Percentiles rank a stretch among this genome's conserved stretches.
Conservation (phyloP, 768 basidiomycete species). For the Leccinum boreale region DNA sequence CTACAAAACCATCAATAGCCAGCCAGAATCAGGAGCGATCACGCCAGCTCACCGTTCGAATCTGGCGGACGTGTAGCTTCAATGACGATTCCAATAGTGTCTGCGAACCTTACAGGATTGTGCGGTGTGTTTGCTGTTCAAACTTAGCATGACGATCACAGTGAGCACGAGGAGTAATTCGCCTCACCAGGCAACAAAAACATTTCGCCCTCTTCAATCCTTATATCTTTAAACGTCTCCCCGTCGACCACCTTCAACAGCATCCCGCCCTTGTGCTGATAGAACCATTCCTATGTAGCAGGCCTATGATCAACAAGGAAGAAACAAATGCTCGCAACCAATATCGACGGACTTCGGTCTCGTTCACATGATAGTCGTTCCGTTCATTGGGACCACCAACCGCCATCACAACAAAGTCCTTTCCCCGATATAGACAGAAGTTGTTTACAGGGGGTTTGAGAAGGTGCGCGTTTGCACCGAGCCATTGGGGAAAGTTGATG, state of each 20-base stretch:
- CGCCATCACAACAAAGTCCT: conserved; percentile 92
- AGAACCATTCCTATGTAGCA: conserved; percentile 85
- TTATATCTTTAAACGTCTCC: conserved; percentile 76
- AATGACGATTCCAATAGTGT: conserved; percentile 90
- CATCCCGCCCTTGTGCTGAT: conserved; percentile 95
- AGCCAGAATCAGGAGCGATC: background rate
- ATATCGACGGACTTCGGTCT: conserved; percentile 68
- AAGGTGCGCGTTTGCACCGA: conserved; percentile 72
- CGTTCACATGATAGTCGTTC: conserved; percentile 92
- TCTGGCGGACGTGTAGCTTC: conserved; percentile 79
- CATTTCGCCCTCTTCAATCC: conserved; percentile 95
- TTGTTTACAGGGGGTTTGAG: conserved; percentile 93
- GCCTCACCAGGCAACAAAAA: conserved; percentile 84
- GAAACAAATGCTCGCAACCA: background rate
- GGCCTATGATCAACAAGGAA: background rate
- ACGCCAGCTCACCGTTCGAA: conserved; percentile 57
- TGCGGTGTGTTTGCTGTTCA: conserved; percentile 87
- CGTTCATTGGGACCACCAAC: conserved; percentile 95
- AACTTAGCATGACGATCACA: background rate
- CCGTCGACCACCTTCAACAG: conserved; percentile 82
- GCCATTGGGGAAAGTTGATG: conserved; percentile 89
- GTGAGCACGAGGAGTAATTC: background rate
- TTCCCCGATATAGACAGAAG: conserved; percentile 76
- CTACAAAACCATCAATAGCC: conserved; percentile 39
- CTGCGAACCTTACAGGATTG: conserved; percentile 86